Evolutionary conservation across 441 rosid genomes (phyloP), one percentile per base, ranked within the genome.

Genomic region (Dalechampia spathulata): DNA sequence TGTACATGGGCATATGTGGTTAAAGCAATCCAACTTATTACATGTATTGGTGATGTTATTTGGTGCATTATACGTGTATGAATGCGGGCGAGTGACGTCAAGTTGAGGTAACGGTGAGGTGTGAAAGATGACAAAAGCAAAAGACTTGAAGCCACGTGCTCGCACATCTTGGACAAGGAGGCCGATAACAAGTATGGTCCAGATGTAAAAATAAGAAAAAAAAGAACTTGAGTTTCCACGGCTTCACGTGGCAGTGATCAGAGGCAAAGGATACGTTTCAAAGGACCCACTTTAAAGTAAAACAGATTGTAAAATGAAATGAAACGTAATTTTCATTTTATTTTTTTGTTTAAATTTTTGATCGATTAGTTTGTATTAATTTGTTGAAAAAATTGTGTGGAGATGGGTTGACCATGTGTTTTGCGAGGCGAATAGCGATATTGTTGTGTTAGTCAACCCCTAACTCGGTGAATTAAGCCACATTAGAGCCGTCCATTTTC

Each of bases 61-160:
- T n/a, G n/a, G 45, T 42, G 6, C 10, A 16, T 28, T n/a, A 48
- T n/a, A 7, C 15, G 11, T 15, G 19, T 10, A 10, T 0, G 19
- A 15, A 40, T 65, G 66, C 54, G 41, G 36, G 25, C 2, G 22
- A 21, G 49, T 73, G 75, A 78, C 40, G 74, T 58, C 59, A 64
- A n/a, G 1, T 7, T 72, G 69, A 69, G 45, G 61, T 49, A 53
- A 77, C 38, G 19, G 28, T 64, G 79, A 71, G 52, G 71, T 61
- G 58, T 23, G 10, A 27, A 52, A 63, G 58, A 63, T 46, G 66
- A 68, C 63, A 65, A 60, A 36, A n/a, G 1, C 37, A 46, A 49
- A 48, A n/a, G 7, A 7, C n/a, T 44, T 7, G 22, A 1, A 20
- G 2, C 22, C 8, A 20, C 4, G 52, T 41, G 9, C 7, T 15